phyloP scores from a whole-genome alignment of 352 stramenopile species.

The Plasmopara viticola region DNA sequence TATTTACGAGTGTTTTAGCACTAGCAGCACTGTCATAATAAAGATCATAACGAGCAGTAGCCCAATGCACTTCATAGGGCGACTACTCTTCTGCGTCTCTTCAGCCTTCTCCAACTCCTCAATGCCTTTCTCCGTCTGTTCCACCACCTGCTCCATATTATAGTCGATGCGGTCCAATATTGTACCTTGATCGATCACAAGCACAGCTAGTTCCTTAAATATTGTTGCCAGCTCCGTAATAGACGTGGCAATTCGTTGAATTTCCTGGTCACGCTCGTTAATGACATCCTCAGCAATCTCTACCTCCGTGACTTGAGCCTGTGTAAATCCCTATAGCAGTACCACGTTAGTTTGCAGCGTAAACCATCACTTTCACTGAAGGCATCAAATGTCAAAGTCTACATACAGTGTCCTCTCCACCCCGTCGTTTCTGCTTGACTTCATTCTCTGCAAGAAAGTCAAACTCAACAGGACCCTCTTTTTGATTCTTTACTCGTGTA shows the following conservation, averaged over 20 bases:
- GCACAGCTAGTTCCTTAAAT: slow-evolving; percentile 99
- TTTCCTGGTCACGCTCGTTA: slow-evolving; percentile 94
- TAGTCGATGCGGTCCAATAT: slow-evolving; percentile 99
- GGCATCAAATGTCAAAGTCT: neutral
- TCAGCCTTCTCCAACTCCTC: slow-evolving; percentile 98
- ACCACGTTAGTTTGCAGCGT: neutral
- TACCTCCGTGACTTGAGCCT: slow-evolving; percentile 93
- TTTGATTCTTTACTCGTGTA: slow-evolving; percentile 93
- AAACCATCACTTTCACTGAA: neutral
- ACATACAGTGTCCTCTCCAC: slow-evolving; percentile 22
- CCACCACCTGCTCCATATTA: slow-evolving; percentile 99
- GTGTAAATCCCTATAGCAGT: slow-evolving; percentile 81
- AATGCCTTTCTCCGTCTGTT: slow-evolving; percentile 98
- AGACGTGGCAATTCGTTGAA: slow-evolving; percentile 96
- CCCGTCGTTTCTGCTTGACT: slow-evolving; percentile 45
- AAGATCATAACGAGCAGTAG: slow-evolving; percentile 91
- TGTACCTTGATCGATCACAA: slow-evolving; percentile 99
- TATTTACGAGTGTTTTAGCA: slow-evolving; percentile 82
- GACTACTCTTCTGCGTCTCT: slow-evolving; percentile 96
- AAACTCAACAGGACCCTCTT: slow-evolving; percentile 90
- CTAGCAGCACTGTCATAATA: slow-evolving; percentile 89
- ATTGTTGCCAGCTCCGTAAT: slow-evolving; percentile 99
- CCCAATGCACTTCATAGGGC: slow-evolving; percentile 94
- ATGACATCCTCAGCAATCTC: slow-evolving; percentile 95
- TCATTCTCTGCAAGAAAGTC: slow-evolving; percentile 85